Evolutionary conservation across 306 rosid species (phyloP), one percentile per base, ranked within the genome.

Genomic region (Astragalus membranaceus): DNA sequence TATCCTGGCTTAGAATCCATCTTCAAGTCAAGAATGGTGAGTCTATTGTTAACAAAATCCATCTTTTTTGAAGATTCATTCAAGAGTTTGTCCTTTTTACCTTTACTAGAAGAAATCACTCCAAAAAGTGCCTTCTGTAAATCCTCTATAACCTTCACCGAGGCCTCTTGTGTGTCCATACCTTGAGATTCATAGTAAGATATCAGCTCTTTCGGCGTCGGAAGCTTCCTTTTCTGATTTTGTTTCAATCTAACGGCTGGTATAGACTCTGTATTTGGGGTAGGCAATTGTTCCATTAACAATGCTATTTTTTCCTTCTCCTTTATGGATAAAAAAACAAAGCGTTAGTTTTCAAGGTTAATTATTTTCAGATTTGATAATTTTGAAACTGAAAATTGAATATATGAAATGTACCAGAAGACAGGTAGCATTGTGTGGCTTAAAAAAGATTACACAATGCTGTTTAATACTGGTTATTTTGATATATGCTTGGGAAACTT

Each of bases 151-250:
- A 90, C 97, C 84, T 85, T 94, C n/a, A 81, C 23, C 3, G 96
- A 87, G 12, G 97, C 98, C 13, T 86, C 86, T 0, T 77, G 74
- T 8, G 86, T 51, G 33, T 81, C 92, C 30, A 90, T 79, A 3
- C 98, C 97, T 61, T 88, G 89, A 5, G 97, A 88, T 57, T 88
- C 96, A 44, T 90, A 94, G 71, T 88, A 94, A 6, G 97, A 76
- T 58, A 94, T 69, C 41, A 94, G 79, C 10, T 94, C 95, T 42
- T 80, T 73, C 0, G 98, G 72, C 13, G 83, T 72, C 0, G 95
- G 91, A 11, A 83, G 61, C 85, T 83, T 90, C 52, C 73, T 80
- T 81, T 81, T 87, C 32, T 6, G 17, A 0, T 48, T 29, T 8
- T 49, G 58, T 4, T 67, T 41, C 3, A 50, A 7, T 52, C 20